Conservation (phyloP, 768 basidiomycete species). For the Mycena indigotica region DNA sequence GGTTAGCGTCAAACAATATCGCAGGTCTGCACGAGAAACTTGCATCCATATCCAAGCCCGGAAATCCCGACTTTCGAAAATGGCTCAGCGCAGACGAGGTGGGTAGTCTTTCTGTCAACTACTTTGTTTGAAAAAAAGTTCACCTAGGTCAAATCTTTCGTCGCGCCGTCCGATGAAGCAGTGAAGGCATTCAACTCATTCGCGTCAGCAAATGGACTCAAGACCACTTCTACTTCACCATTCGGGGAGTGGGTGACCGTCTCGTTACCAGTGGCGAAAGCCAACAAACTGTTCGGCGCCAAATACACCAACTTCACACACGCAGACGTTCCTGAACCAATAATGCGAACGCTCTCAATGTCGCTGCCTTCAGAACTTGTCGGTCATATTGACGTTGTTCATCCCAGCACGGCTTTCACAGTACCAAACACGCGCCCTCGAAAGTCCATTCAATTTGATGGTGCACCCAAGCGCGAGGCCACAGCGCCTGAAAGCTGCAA, state of each 20-base stretch:
- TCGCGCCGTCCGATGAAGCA: constrained; percentile 18
- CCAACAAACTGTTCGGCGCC: constrained; percentile 25
- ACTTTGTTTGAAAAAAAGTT: too few relatives aligned
- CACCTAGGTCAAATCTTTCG: constrained; percentile 27
- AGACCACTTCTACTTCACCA: constrained; percentile 7
- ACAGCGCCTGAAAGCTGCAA: constrained; percentile 20
- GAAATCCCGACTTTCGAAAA: too few relatives aligned
- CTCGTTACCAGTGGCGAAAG: constrained; percentile 20
- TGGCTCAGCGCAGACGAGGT: too few relatives aligned
- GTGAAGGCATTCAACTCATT: too few relatives aligned
- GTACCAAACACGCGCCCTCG: background rate
- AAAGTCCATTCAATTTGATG: background rate
- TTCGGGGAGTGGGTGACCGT: constrained; percentile 18
- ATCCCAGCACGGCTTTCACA: constrained; percentile 23
- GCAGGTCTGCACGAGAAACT: too few relatives aligned
- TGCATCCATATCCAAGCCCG: too few relatives aligned
- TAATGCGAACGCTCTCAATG: constrained; percentile 24
- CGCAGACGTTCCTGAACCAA: constrained; percentile 10
- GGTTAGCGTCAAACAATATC: too few relatives aligned
- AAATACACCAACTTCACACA: constrained; percentile 20
- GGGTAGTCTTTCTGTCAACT: too few relatives aligned
- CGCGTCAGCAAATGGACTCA: constrained; percentile 19
- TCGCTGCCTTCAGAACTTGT: constrained; percentile 23
- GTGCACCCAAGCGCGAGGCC: constrained; percentile 4
- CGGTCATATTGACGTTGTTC: constrained; percentile 21